A percentile compares a stretch with the other conserved stretches of the same genome.
Evolutionary conservation across 148 eudicot species (phyloP).

Genomic region (Beta vulgaris): DNA sequence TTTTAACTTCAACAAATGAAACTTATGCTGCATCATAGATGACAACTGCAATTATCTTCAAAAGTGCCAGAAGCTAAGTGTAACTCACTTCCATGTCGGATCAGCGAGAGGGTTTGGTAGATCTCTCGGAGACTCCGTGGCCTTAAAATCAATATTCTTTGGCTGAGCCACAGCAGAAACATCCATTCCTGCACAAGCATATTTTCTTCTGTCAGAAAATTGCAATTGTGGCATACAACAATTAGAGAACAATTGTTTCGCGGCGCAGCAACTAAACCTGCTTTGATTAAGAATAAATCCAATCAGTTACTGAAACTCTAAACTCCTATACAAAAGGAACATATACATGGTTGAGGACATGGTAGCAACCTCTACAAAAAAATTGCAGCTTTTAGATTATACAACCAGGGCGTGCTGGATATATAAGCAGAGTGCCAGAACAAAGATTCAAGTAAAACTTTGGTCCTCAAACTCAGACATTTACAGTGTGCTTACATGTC

Average conservation of each 20-base stretch:
- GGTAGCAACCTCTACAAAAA: neutral
- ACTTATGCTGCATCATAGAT: neutral
- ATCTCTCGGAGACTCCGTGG: conserved; percentile 5
- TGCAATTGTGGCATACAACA: conserved; percentile 1
- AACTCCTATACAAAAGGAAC: neutral
- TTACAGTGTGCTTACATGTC: too few species aligned
- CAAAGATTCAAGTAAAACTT: neutral
- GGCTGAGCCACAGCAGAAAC: conserved; percentile 12
- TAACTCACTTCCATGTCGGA: conserved; percentile 66
- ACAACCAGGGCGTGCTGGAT: too few species aligned
- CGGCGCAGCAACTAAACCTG: neutral
- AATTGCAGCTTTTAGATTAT: too few species aligned
- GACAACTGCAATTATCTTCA: neutral
- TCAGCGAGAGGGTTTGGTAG: conserved; percentile 44
- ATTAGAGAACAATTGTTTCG: neutral
- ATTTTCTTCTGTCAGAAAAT: conserved; percentile 12
- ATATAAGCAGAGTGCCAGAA: neutral
- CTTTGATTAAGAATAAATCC: neutral
- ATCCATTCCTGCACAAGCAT: conserved; percentile 22
- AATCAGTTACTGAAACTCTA: neutral
- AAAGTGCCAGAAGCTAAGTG: neutral
- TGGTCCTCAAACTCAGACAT: neutral
- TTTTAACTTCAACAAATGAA: too few species aligned
- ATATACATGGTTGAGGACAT: neutral
- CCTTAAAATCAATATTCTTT: conserved; percentile 10